phyloP scores from a whole-genome alignment of 2,329 filamentous ascomycete species.

The Rhexocercosporidium sp. region DNA sequence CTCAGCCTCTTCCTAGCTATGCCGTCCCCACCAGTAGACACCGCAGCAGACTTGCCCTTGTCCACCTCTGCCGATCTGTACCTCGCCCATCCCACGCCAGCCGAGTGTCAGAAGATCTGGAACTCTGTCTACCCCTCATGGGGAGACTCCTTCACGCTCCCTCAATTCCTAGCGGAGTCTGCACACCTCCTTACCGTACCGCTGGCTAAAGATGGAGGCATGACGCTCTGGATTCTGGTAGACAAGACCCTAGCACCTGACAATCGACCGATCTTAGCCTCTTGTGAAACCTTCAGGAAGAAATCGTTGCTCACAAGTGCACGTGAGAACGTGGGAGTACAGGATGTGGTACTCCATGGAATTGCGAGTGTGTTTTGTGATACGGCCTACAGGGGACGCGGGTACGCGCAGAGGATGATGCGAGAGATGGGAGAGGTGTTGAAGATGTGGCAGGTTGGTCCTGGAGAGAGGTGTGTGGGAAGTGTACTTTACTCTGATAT shows the following conservation, averaged over 20 bases:
- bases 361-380: constrained; percentile 79
- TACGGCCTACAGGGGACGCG: constrained; percentile 65
- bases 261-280: constrained; percentile 60
- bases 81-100: constrained; percentile 59
- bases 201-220: constrained; percentile 60
- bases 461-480: constrained; percentile 44
- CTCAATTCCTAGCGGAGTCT: constrained; percentile 61
- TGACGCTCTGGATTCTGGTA: constrained; percentile 68
- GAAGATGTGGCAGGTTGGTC: constrained; percentile 53
- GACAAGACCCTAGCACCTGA: constrained; percentile 45
- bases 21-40: neutral
- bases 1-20: neutral
- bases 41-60: neutral
- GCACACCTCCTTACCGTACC: constrained; percentile 58
- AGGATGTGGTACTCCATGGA: constrained; percentile 69
- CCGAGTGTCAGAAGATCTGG: constrained; percentile 60
- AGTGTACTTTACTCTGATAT: constrained; percentile 88
- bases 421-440: constrained; percentile 61
- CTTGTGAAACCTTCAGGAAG: constrained; percentile 69
- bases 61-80: constrained; percentile 42
- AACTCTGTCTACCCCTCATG: constrained; percentile 58
- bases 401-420: constrained; percentile 80
- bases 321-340: constrained; percentile 41
- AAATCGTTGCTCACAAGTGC: constrained; percentile 52
- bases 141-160: constrained; percentile 58